These are phyloP conservation scores for Lipomyces lipofer DNA, from an alignment of 805 yeast genomes.

Conservation along the genomic window DNA sequence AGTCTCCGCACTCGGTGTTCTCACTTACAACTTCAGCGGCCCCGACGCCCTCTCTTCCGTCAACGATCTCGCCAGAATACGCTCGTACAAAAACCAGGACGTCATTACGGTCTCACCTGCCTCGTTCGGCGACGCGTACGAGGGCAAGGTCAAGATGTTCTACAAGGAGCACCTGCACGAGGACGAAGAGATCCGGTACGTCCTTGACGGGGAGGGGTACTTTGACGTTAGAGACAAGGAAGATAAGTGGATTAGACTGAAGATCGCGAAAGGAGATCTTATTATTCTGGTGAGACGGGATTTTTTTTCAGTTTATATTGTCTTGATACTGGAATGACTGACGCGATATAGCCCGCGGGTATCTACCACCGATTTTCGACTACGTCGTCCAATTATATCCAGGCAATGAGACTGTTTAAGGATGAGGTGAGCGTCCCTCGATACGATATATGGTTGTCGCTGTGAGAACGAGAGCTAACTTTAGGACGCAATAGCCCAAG, in stretches of 20 bases:
- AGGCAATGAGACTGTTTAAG: slow-evolving; percentile 80
- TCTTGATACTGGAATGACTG: slow-evolving; percentile 42
- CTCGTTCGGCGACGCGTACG: slow-evolving; percentile 63
- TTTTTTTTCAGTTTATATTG: background rate
- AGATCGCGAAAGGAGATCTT: slow-evolving; percentile 62
- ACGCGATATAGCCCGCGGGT: slow-evolving; percentile 76
- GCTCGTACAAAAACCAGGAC: slow-evolving; percentile 82
- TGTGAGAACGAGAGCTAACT: too few relatives aligned
- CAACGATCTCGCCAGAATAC: slow-evolving; percentile 62
- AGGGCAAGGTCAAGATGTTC: slow-evolving; percentile 57
- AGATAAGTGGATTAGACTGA: slow-evolving; percentile 76
- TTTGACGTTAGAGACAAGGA: slow-evolving; percentile 76
- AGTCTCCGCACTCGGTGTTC: slow-evolving; percentile 21
- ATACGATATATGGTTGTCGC: background rate
- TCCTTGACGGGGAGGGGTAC: slow-evolving; percentile 85
- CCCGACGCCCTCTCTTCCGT: slow-evolving; percentile 52
- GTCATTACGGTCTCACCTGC: slow-evolving; percentile 58
- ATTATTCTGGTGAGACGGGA: slow-evolving; percentile 41
- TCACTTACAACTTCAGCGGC: slow-evolving; percentile 36
- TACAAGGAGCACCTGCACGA: slow-evolving; percentile 72
- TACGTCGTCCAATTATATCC: slow-evolving; percentile 59
- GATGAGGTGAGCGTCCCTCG: slow-evolving; percentile 53
- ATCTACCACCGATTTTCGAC: slow-evolving; percentile 92
- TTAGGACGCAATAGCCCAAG: slow-evolving; percentile 54
- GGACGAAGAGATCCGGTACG: slow-evolving; percentile 93